Conservation (phyloP, 2,329 filamentous ascomycete genomes). For the Aspergillus sp. region DNA sequence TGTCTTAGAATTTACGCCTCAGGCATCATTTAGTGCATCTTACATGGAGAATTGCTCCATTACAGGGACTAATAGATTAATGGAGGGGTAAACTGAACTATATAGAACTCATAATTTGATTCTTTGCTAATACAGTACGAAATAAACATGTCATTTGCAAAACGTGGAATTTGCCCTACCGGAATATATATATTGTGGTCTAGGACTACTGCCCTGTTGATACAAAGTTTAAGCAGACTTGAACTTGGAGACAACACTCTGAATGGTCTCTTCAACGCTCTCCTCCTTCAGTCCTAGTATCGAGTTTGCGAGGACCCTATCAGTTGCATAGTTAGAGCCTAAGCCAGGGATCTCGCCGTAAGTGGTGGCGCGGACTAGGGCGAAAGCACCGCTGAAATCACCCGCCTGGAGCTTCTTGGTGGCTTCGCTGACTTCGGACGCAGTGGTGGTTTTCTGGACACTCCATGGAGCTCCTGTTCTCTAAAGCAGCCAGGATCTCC, state of each 20-base stretch:
- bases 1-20: background rate
- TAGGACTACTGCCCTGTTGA: background rate
- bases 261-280: slow-evolving; percentile 20
- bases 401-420: slow-evolving; percentile 20
- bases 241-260: slow-evolving; percentile 1
- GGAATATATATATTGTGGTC: too few relatives aligned
- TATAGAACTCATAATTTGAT: background rate
- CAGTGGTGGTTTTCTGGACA: slow-evolving; percentile 41
- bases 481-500: slow-evolving; percentile 54
- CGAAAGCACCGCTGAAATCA: slow-evolving; percentile 25
- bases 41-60: background rate
- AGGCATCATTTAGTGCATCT: background rate
- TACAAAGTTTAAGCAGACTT: background rate
- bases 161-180: too few relatives aligned
- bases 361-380: slow-evolving; percentile 22
- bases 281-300: slow-evolving; percentile 24
- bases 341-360: slow-evolving; percentile 21
- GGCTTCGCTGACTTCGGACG: slow-evolving; percentile 20
- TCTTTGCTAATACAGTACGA: background rate
- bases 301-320: slow-evolving; percentile 22
- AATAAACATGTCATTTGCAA: background rate
- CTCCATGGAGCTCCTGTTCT: slow-evolving; percentile 56
- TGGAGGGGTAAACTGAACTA: too few relatives aligned
- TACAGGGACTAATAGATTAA: background rate
- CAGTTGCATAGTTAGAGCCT: slow-evolving; percentile 24